Evolutionary conservation across 345 rosid genomes (phyloP).

Genomic region (Psidium guajava): DNA sequence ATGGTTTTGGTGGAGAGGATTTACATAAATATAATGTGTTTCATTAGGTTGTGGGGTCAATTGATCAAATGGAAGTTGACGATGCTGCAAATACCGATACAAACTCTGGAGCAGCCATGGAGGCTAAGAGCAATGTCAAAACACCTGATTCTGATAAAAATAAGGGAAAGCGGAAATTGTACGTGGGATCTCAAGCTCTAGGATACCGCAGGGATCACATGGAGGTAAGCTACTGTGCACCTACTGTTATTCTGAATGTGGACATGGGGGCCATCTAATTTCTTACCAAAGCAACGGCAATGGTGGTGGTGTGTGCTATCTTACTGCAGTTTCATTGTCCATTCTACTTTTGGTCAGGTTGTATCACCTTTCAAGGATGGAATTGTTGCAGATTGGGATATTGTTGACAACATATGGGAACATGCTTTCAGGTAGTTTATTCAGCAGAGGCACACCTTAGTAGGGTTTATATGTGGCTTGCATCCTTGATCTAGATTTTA

Average conservation of each 20-base stretch:
- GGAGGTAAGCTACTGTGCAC: constrained; percentile 49
- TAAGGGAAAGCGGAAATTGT: constrained; percentile 64
- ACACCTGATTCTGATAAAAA: constrained; percentile 38
- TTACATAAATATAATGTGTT: not conserved
- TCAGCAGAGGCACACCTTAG: not conserved
- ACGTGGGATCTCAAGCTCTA: constrained; percentile 84
- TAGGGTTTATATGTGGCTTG: not conserved
- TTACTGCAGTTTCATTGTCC: not conserved
- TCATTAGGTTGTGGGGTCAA: constrained; percentile 74
- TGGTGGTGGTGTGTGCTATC: not conserved
- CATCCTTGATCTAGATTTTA: not conserved
- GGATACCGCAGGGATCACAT: constrained; percentile 84
- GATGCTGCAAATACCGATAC: constrained; percentile 30
- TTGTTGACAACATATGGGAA: constrained; percentile 93
- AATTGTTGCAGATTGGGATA: constrained; percentile 88
- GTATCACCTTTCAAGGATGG: constrained; percentile 91
- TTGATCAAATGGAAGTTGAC: constrained; percentile 89
- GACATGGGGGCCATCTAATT: not conserved
- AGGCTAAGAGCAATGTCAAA: constrained; percentile 40
- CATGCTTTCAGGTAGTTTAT: constrained; percentile 70
- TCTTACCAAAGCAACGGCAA: not conserved
- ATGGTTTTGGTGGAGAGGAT: not conserved
- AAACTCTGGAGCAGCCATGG: constrained; percentile 29
- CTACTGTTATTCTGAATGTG: not conserved
- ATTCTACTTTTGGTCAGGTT: constrained; percentile 27